Conservation (phyloP, 2,329 filamentous ascomycete genomes). For the Colletotrichum salicis region DNA sequence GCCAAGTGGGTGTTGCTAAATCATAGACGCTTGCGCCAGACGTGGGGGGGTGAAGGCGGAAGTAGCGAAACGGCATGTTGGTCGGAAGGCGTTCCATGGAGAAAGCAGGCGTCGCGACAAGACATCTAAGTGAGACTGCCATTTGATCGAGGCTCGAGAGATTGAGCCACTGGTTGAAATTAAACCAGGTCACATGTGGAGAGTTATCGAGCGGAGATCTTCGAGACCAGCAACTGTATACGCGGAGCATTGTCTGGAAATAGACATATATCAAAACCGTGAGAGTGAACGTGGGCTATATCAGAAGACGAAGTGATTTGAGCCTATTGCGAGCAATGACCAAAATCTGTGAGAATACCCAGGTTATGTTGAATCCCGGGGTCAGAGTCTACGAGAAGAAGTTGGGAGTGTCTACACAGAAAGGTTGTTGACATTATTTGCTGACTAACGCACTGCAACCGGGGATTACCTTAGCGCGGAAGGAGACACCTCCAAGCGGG, state of each 20-base stretch:
- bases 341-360: neutral
- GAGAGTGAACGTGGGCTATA: neutral
- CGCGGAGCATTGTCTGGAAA: neutral
- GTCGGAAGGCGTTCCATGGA: neutral
- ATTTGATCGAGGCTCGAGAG: neutral
- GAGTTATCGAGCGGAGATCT: neutral
- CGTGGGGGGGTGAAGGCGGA: neutral
- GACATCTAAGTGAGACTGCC: neutral
- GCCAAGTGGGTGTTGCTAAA: neutral
- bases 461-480: slow-evolving; percentile 3
- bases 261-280: neutral
- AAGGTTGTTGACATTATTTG: neutral
- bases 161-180: neutral
- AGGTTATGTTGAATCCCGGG: neutral
- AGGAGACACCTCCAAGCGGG: neutral
- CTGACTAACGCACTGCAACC: neutral
- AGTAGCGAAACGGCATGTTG: neutral
- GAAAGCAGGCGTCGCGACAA: neutral
- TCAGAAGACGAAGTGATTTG: neutral
- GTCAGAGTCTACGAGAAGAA: neutral
- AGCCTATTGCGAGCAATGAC: neutral
- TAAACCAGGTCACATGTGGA: neutral
- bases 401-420: neutral
- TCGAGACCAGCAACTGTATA: neutral
- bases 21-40: neutral